Evolutionary conservation across 1,139 yeast genomes (phyloP), one percentile per base, ranked within the genome.

Genomic region (Blastobotrys malaysiensis): DNA sequence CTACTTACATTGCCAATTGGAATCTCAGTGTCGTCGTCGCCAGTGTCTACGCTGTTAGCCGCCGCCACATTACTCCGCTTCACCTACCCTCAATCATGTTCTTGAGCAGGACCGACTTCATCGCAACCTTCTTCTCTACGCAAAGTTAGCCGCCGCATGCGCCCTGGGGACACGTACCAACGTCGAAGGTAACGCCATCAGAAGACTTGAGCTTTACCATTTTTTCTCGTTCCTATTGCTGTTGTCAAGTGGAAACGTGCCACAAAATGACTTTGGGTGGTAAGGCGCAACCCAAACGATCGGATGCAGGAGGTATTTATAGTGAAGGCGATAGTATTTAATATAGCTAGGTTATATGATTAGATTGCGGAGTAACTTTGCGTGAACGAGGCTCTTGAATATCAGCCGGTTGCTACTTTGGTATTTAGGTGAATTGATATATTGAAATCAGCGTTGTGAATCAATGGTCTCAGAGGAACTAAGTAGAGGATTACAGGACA

Each of bases 11-110:
- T 90, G 49, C 97, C 97, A 24, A 93, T 86, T 43, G 98, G 98
- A 64, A 91, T 85, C 64, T 89, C 96, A 60, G 88, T 86, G 52
- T 82, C 87, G 45, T 77, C 83, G 52, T 78, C 83, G 21, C 80
- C 83, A 48, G 78, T 77, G 49, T 77, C 81, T 55, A 65, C 39
- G 19, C 16, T 24, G 53, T 48, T 51, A 50, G 50, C 18, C 16
- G 9, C 22, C 14, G 18, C 56, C 44, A 20, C 43, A 18, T 6
- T n/a, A n/a, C n/a, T 14, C 20, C 26, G 18, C n/a, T 22, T 21
- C 31, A 77, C 73, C 84, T 78, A 73, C 90, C 97, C 64, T 84
- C 86, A 62, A 95, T 79, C 91, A 93, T 86, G 72, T 93, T 89
- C 71, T 89, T 91, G 71, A 95, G 83, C 64, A 93, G 77, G 43